phyloP scores from a whole-genome alignment of 192 early-diverging fungal species.

The Umbelopsis ramanniana region DNA sequence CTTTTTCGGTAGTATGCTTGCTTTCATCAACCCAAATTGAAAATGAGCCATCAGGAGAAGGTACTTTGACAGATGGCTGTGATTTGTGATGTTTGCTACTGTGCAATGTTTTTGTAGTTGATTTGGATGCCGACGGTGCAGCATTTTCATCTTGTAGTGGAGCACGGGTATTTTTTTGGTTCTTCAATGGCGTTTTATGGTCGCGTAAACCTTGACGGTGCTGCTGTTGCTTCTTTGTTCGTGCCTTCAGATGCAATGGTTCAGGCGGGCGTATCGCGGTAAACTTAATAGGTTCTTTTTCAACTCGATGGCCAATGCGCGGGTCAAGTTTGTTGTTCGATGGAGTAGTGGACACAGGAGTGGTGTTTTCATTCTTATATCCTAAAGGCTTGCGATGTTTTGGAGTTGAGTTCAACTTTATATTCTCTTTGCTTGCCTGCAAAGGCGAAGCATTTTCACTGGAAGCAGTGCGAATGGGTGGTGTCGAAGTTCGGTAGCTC shows the following conservation, averaged over 20 bases:
- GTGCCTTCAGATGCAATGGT: background rate
- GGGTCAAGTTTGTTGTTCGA: background rate
- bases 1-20: background rate
- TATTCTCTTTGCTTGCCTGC: background rate
- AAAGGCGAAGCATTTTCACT: background rate
- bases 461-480: background rate
- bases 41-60: background rate
- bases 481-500: slow-evolving; percentile 5
- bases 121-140: background rate
- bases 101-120: background rate
- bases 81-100: background rate
- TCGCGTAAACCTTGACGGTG: background rate
- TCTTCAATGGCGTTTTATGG: background rate
- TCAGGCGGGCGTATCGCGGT: background rate
- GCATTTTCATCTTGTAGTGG: background rate
- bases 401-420: background rate
- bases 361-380: slow-evolving; percentile 2
- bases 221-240: background rate
- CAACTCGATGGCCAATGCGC: background rate
- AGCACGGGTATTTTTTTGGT: background rate
- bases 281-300: background rate
- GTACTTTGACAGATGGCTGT: slow-evolving; percentile 3
- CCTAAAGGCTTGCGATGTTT: slow-evolving; percentile 6
- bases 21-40: slow-evolving; percentile 3
- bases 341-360: background rate